These are phyloP conservation scores for Kregervanrija delftensis DNA, from an alignment of 805 yeast species.

Conservation along the genomic window DNA sequence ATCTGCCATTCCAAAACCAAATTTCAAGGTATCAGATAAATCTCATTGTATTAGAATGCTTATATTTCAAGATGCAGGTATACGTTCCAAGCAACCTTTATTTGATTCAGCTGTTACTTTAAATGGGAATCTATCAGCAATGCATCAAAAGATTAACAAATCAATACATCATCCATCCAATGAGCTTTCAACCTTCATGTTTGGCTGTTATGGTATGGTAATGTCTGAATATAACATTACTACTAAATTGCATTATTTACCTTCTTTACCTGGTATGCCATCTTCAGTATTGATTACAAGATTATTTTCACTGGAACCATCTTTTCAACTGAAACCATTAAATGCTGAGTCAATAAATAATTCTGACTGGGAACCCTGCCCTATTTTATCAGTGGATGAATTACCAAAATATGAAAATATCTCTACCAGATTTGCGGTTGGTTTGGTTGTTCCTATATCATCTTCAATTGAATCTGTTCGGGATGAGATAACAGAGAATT, in stretches of 20 bases:
- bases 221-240: slow-evolving; percentile 36
- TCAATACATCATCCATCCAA: slow-evolving; percentile 34
- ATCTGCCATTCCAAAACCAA: slow-evolving; percentile 10
- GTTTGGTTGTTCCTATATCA: slow-evolving; percentile 41
- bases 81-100: slow-evolving; percentile 41
- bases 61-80: slow-evolving; percentile 44
- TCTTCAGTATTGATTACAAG: slow-evolving; percentile 39
- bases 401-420: slow-evolving; percentile 10
- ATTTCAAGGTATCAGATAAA: slow-evolving; percentile 19
- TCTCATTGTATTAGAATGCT: slow-evolving; percentile 32
- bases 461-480: slow-evolving; percentile 18
- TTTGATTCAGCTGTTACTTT: slow-evolving; percentile 34
- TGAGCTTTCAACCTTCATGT: slow-evolving; percentile 46
- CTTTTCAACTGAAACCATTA: slow-evolving; percentile 11
- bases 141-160: slow-evolving; percentile 17
- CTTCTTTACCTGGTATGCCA: slow-evolving; percentile 32
- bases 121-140: slow-evolving; percentile 9
- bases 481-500: slow-evolving; percentile 40
- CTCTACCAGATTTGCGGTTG: slow-evolving; percentile 38
- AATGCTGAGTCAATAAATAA: slow-evolving; percentile 2
- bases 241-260: slow-evolving; percentile 43
- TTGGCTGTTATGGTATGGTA: slow-evolving; percentile 48
- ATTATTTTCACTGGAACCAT: slow-evolving; percentile 30
- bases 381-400: slow-evolving; percentile 31
- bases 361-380: slow-evolving; percentile 35